Evolutionary conservation across 1,284 basidiomycete genomes (phyloP), one percentile per base, ranked within the genome.

Genomic region (Ustilago bromivora): DNA sequence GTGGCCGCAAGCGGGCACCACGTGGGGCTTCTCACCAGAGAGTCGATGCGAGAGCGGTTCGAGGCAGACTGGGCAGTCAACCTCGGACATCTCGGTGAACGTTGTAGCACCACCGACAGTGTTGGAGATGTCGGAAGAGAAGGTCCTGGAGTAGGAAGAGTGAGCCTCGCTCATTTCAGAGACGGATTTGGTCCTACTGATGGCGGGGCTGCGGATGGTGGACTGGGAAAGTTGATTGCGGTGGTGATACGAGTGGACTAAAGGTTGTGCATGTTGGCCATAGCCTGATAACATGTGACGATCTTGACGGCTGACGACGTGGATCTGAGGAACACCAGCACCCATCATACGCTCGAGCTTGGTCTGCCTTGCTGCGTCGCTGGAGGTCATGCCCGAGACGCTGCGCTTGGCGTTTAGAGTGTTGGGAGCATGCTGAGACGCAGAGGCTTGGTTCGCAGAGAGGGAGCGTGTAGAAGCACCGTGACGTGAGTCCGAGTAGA

Each of bases 1-100:
- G 88, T 99, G 96, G n/a, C 96, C 95, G 82, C 96, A 99, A 83
- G 94, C 92, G 35, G 96, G 96, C 32, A 97, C 92, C 66, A 99
- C 93, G 84, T 98, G 95, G 1, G 96, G 94, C 85, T 96, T 98
- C 88, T 99, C 96, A 17, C 96, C 96, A 0, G 76, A 68, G 92
- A 93, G 23, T 95, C 88, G 75, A 87, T 95, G 94, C 81, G 91
- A 92, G 80, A 96, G 91, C 2, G 93, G 92, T 84, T 95, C 94
- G 80, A 95, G 90, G 87, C 94, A 96, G 82, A 96, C 93, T 34
- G 94, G 94, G 82, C 94, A 96, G 81, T 92, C 92, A 51, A 92
- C 92, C 81, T 94, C 94, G 54, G 93, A 91, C 49, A 93, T 92
- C 52, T 88, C 86, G 36, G 88, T 73, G 72, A 91, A 90, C 78